A percentile compares a stretch with the other conserved stretches of the same genome.
Conservation (phyloP, 164 flowering plant species). For the Berberis vulgaris region DNA sequence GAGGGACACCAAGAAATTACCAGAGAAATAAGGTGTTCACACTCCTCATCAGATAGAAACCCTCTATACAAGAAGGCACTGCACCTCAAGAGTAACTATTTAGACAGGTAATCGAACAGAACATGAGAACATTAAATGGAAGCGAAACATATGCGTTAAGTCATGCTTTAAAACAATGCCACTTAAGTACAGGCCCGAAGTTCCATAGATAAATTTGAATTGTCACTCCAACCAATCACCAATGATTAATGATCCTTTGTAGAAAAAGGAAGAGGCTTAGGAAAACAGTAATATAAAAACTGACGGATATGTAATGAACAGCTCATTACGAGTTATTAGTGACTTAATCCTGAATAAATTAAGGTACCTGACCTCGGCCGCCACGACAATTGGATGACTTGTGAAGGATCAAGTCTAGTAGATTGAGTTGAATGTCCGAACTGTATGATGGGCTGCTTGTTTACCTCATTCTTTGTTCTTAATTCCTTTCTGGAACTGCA, state of each 20-base stretch:
- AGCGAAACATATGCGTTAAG: too few species aligned
- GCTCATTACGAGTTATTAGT: background rate
- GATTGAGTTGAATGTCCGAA: constrained; percentile 16
- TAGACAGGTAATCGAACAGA: constrained; percentile 11
- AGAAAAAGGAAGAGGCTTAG: too few species aligned
- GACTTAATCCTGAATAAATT: background rate
- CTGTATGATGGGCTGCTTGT: constrained; percentile 16
- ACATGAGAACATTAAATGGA: background rate
- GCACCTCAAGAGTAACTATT: constrained; percentile 13
- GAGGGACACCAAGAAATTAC: constrained; percentile 29
- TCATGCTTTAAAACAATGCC: background rate
- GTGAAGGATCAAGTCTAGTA: constrained; percentile 45
- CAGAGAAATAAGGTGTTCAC: constrained; percentile 63
- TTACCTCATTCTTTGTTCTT: constrained; percentile 27
- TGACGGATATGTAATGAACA: too few species aligned
- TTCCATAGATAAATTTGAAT: too few species aligned
- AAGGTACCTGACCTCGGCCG: constrained; percentile 78
- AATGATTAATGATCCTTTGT: too few species aligned
- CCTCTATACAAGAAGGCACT: constrained; percentile 73
- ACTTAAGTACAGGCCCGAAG: background rate
- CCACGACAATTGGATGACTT: constrained; percentile 63
- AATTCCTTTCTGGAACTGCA: constrained; percentile 39
- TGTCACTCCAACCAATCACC: too few species aligned
- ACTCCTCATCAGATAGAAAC: constrained; percentile 69
- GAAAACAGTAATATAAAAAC: too few species aligned